Conservation (phyloP, 1,284 basidiomycete species). For the Ceratobasidium sp. region DNA sequence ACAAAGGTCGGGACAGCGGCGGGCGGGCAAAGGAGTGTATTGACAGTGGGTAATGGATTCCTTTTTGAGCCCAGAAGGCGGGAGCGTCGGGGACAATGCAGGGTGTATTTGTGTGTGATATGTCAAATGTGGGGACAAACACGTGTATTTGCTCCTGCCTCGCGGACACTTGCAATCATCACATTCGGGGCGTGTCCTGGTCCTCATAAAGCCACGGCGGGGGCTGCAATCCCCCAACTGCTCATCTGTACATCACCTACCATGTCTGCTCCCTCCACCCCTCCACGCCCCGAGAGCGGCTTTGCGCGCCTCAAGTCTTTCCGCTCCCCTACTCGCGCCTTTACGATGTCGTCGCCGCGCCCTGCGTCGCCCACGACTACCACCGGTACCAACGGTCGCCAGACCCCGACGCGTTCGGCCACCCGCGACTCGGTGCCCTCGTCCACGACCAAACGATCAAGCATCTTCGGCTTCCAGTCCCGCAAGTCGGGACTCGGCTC, state of each 20-base stretch:
- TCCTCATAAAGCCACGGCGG: slow-evolving; percentile 2
- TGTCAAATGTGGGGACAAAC: slow-evolving; percentile 13
- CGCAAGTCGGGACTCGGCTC: slow-evolving; percentile 35
- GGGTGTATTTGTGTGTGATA: not conserved
- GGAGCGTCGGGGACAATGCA: not conserved
- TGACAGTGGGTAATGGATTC: not conserved
- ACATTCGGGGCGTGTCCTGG: slow-evolving; percentile 9
- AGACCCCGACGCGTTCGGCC: slow-evolving; percentile 17
- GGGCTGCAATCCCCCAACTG: not conserved
- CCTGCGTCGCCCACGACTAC: not conserved
- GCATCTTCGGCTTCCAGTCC: slow-evolving; percentile 4
- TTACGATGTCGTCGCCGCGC: not conserved
- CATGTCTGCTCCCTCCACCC: slow-evolving; percentile 24
- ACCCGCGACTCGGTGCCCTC: slow-evolving; percentile 17
- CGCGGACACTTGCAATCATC: slow-evolving; percentile 24
- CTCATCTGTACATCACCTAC: slow-evolving; percentile 33
- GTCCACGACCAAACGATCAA: slow-evolving; percentile 1
- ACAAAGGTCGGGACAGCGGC: slow-evolving; percentile 30
- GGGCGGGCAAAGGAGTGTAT: not conserved
- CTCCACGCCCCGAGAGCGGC: slow-evolving; percentile 11
- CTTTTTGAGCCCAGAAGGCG: slow-evolving; percentile 6
- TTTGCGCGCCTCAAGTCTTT: slow-evolving; percentile 14
- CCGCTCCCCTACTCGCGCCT: slow-evolving; percentile 17
- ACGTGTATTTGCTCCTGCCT: slow-evolving; percentile 13
- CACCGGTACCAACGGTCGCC: slow-evolving; percentile 8